These are phyloP conservation scores for Myxozyma mucilagina DNA, from an alignment of 805 yeast species.

Conservation along the genomic window DNA sequence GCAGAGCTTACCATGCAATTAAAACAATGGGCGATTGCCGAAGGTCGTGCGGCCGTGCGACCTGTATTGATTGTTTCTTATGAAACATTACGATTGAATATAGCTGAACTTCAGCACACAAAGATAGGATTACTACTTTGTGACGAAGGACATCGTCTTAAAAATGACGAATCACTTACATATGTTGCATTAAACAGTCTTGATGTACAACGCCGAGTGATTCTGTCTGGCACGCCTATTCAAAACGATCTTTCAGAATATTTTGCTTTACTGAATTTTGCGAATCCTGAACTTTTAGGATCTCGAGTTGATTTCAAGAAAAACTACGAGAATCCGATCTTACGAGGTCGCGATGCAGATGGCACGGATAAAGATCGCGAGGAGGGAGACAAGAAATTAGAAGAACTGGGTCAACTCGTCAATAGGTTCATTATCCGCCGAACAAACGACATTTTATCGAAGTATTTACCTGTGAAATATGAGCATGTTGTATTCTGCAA, in stretches of 20 bases:
- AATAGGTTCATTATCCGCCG: constrained; percentile 90
- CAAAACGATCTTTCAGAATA: constrained; percentile 92
- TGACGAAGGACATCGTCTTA: constrained; percentile 81
- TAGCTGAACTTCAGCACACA: constrained; percentile 67
- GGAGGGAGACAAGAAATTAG: constrained; percentile 66
- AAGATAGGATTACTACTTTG: constrained; percentile 86
- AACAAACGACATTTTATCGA: constrained; percentile 90
- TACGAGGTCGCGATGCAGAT: constrained; percentile 84
- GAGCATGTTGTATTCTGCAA: constrained; percentile 96
- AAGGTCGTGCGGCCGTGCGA: constrained; percentile 76
- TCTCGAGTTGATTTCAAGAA: constrained; percentile 79
- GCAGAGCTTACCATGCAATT: constrained; percentile 65
- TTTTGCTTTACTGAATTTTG: constrained; percentile 84
- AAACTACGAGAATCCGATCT: constrained; percentile 76
- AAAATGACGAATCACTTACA: constrained; percentile 88
- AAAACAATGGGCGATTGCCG: constrained; percentile 81
- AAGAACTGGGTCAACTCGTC: constrained; percentile 71
- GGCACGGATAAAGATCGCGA: constrained; percentile 78
- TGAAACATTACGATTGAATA: constrained; percentile 87
- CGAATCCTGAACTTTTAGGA: constrained; percentile 92
- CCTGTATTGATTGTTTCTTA: constrained; percentile 94
- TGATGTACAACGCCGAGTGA: constrained; percentile 83
- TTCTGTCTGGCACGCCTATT: constrained; percentile 93
- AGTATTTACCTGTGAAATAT: constrained; percentile 91
- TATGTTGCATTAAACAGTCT: constrained; percentile 83